Conservation (phyloP, 768 basidiomycete genomes). For the Amanita jacksonii region DNA sequence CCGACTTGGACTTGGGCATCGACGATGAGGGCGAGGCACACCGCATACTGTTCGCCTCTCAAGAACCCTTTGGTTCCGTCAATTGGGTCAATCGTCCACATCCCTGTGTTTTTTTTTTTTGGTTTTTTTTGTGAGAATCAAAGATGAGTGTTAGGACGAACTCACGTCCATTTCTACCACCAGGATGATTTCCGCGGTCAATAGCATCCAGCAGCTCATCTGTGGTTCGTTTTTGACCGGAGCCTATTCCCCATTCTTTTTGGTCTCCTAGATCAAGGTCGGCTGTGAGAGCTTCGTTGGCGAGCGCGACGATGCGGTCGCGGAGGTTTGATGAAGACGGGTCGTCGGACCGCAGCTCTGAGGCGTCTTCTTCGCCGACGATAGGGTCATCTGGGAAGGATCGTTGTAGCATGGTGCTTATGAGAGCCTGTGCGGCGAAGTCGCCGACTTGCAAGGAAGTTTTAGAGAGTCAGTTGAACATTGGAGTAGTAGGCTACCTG, state of each 20-base stretch:
- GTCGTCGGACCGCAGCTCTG: conserved; percentile 56
- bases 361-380: conserved; percentile 92
- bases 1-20: conserved; percentile 74
- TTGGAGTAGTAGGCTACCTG: conserved; percentile 34
- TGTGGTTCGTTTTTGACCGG: conserved; percentile 38
- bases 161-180: conserved; percentile 67
- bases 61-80: conserved; percentile 94
- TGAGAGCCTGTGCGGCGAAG: conserved; percentile 87
- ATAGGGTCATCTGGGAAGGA: conserved; percentile 84
- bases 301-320: conserved; percentile 67
- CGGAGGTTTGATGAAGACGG: conserved; percentile 34
- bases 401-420: conserved; percentile 65
- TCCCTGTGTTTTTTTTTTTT: conserved; percentile 32
- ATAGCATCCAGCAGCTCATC: conserved; percentile 74
- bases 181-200: conserved; percentile 69
- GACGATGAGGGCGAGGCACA: conserved; percentile 79
- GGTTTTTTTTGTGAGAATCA: background rate
- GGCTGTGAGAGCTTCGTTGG: conserved; percentile 65
- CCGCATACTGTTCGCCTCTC: conserved; percentile 87
- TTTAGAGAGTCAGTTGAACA: background rate
- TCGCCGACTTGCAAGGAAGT: conserved; percentile 64
- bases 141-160: conserved; percentile 13
- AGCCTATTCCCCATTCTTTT: conserved; percentile 65
- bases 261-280: conserved; percentile 49
- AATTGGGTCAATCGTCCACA: conserved; percentile 86